Conservation (phyloP, 805 yeast species). For the Maudiozyma serrabonitensis region DNA sequence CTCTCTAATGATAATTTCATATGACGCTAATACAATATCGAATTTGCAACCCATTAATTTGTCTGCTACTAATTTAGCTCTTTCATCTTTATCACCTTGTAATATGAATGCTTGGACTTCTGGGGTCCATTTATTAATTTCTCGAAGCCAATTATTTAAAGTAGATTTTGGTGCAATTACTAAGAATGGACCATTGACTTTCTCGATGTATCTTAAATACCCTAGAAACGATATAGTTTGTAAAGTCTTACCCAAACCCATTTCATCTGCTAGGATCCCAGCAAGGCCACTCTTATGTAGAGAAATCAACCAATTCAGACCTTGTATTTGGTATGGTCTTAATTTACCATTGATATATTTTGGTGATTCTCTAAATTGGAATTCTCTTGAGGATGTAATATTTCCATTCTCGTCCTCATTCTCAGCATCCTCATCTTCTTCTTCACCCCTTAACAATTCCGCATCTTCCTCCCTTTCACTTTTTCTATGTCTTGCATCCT, state of each 20-base stretch:
- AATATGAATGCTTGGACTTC: constrained; percentile 60
- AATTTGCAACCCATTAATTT: constrained; percentile 50
- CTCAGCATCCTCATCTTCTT: constrained; percentile 58
- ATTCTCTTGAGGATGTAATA: constrained; percentile 14
- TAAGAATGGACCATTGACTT: constrained; percentile 60
- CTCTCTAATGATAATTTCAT: constrained; percentile 69
- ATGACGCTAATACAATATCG: constrained; percentile 63
- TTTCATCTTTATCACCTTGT: constrained; percentile 65
- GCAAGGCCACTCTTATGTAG: constrained; percentile 58
- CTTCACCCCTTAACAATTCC: constrained; percentile 54
- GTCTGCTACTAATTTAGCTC: constrained; percentile 44
- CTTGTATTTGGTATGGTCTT: constrained; percentile 71
- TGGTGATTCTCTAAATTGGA: constrained; percentile 75
- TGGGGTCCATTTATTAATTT: constrained; percentile 71
- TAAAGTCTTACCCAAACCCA: constrained; percentile 77
- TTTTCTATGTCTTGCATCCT: constrained; percentile 44
- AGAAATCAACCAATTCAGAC: constrained; percentile 68
- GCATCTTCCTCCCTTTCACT: constrained; percentile 76
- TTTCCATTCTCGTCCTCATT: constrained; percentile 30
- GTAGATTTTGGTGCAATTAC: constrained; percentile 76
- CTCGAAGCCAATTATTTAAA: constrained; percentile 72
- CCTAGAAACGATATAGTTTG: constrained; percentile 74
- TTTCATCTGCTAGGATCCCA: constrained; percentile 77
- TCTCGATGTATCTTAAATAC: constrained; percentile 52
- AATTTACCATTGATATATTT: constrained; percentile 53